Base-by-base conservation (phyloP, 2,329 filamentous ascomycete genomes). In the Neonectria punicea region DNA sequence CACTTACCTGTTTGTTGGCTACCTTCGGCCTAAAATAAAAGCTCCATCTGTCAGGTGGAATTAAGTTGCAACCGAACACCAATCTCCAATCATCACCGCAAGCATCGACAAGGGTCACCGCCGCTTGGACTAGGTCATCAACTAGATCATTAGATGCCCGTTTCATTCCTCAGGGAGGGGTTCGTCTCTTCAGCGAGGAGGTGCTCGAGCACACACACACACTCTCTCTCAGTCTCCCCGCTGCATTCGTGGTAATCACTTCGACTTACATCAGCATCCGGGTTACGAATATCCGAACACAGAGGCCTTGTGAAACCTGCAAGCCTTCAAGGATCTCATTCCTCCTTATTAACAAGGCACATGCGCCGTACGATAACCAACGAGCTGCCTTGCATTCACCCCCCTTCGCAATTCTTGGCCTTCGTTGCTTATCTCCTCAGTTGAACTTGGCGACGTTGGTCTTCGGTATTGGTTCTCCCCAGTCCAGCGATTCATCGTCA, bases 21-120 rank as follows among this genome's bases (percentile, higher is more conserved):
- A 36, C 50, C 50, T 18, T 32, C 50, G 50, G 6, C 30, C 30
- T 22, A 53, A 8, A 30, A 18, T 22, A 51, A 22, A 32, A 50
- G 32, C 16, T 22, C 18, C 46, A 43, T 18, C 30, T 53, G 56
- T 58, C 50, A 41, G 41, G 44, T 25, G 43, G 47, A 58, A 58
- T 44, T 50, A 18, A 54, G 61, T 63, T 58, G 61, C 43, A 28
- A 30, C 16, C 22, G 10, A 25, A 22, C 22, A 20, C n/a, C 56
- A 39, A 20, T 44, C 39, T 53, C n/a, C n/a, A 54, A 58, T 36
- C 32, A 30, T 25, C 6, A 18, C 22, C 9, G 41, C 39, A 39
- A 36, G 18, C 36, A 16, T 44, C 7, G 30, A 36, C 30, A 30
- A 49, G 30, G 49, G 49, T 51, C 30, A 4, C 30, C 30, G n/a